Percentiles rank a stretch among this genome's conserved stretches.
Conservation (phyloP, 257 asterid genomes). For the Verbena officinalis region DNA sequence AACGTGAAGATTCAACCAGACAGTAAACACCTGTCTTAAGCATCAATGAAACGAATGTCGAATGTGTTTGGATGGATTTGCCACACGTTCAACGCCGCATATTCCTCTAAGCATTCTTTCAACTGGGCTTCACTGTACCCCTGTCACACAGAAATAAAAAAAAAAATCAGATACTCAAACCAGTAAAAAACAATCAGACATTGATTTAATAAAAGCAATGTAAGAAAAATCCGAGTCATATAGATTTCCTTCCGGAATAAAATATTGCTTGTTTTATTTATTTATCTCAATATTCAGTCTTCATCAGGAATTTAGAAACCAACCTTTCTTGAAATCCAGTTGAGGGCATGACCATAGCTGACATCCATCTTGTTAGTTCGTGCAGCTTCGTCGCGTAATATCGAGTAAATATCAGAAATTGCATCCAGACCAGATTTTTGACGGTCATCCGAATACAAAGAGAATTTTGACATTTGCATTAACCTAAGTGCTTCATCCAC, state of each 20-base stretch:
- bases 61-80: conserved; percentile 97
- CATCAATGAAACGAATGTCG: conserved; percentile 83
- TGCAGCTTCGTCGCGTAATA: conserved; percentile 94
- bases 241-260: background rate
- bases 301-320: conserved; percentile 25
- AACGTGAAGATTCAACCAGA: background rate
- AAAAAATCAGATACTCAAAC: conserved; percentile 23
- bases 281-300: background rate
- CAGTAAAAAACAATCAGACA: background rate
- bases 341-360: conserved; percentile 93
- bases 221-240: background rate
- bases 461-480: conserved; percentile 99
- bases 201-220: background rate
- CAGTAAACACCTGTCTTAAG: conserved; percentile 34
- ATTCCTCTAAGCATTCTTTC: conserved; percentile 94
- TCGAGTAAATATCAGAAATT: conserved; percentile 93
- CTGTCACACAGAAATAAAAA: conserved; percentile 49
- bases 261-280: no score
- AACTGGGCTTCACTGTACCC: conserved; percentile 98
- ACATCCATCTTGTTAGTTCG: conserved; percentile 77
- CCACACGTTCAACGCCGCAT: conserved; percentile 97
- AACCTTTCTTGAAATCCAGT: conserved; percentile 99
- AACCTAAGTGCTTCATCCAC: conserved; percentile 97
- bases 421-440: conserved; percentile 92
- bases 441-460: conserved; percentile 93